These are phyloP conservation scores for Boletus mariae DNA, from an alignment of 1,284 basidiomycete species.

Conservation along the genomic window DNA sequence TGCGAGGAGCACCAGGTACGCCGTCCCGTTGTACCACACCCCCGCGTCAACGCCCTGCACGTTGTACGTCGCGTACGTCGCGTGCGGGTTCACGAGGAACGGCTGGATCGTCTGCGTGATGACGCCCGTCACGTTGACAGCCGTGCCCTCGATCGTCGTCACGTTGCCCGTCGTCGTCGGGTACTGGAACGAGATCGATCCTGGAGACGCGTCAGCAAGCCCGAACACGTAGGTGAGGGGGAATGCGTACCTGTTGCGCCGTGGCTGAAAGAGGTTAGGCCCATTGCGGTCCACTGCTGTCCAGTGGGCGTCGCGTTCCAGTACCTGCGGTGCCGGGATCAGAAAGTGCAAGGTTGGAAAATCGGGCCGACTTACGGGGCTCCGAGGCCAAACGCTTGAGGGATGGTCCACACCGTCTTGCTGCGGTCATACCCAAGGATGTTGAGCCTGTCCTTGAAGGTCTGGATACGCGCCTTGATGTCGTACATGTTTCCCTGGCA, in stretches of 20 bases:
- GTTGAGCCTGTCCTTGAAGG: constrained; percentile 27
- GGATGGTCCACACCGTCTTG: constrained; percentile 30
- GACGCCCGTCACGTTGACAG: constrained; percentile 3
- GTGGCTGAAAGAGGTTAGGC: constrained; percentile 25
- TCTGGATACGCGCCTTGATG: constrained; percentile 25
- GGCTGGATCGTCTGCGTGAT: constrained; percentile 15
- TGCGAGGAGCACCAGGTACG: constrained; percentile 21
- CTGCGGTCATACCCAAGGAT: constrained; percentile 27
- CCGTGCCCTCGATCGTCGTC: constrained; percentile 32
- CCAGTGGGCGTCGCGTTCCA: constrained; percentile 30
- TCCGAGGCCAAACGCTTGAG: constrained; percentile 28
- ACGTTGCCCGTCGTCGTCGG: constrained; percentile 22
- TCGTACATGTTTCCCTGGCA: constrained; percentile 27
- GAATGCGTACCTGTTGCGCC: constrained; percentile 25
- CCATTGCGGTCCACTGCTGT: constrained; percentile 25
- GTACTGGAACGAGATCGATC: constrained; percentile 30
- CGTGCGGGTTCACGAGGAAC: constrained; percentile 18
- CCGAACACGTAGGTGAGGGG: too few species aligned
- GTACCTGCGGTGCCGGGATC: constrained; percentile 18
- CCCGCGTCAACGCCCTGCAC: constrained; percentile 22
- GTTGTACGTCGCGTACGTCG: constrained; percentile 4
- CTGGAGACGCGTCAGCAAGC: constrained; percentile 10
- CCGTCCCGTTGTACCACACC: constrained; percentile 22
- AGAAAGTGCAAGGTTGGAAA: background rate
- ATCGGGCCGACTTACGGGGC: constrained; percentile 15